A percentile compares a stretch with the other conserved stretches of the same genome.
Conservation (phyloP, 345 rosid genomes). For the Heritiera fomes region DNA sequence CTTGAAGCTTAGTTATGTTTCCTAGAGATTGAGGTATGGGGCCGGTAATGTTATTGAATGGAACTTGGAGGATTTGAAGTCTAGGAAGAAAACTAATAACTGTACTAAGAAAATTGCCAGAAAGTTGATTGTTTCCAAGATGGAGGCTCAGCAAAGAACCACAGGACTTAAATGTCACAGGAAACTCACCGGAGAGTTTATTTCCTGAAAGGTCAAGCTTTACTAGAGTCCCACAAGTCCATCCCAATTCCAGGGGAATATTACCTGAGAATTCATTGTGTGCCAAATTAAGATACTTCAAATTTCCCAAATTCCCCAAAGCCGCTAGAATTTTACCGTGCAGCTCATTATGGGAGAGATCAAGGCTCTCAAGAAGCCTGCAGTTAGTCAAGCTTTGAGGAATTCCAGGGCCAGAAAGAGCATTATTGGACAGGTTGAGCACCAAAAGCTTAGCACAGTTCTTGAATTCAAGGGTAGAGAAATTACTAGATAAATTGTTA, state of each 20-base stretch:
- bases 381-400: slow-evolving; percentile 49
- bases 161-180: slow-evolving; percentile 47
- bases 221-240: slow-evolving; percentile 48
- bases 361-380: slow-evolving; percentile 48
- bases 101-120: slow-evolving; percentile 63
- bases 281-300: slow-evolving; percentile 55
- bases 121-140: slow-evolving; percentile 63
- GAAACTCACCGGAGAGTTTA: slow-evolving; percentile 59
- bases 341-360: slow-evolving; percentile 63
- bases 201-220: slow-evolving; percentile 69
- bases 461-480: slow-evolving; percentile 52
- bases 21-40: slow-evolving; percentile 55
- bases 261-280: slow-evolving; percentile 54
- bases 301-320: slow-evolving; percentile 48
- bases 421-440: slow-evolving; percentile 54
- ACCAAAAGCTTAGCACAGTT: slow-evolving; percentile 50
- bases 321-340: slow-evolving; percentile 49
- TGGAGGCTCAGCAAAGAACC: slow-evolving; percentile 55
- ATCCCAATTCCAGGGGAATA: slow-evolving; percentile 66
- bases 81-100: slow-evolving; percentile 57
- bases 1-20: slow-evolving; percentile 56
- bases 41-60: slow-evolving; percentile 73
- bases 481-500: slow-evolving; percentile 64
- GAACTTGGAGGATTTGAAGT: slow-evolving; percentile 47
- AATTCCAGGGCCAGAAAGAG: slow-evolving; percentile 50